Evolutionary conservation across 2,329 filamentous ascomycete species (phyloP), one percentile per base, ranked within the genome.

Genomic region (Fusarium anthophilum): DNA sequence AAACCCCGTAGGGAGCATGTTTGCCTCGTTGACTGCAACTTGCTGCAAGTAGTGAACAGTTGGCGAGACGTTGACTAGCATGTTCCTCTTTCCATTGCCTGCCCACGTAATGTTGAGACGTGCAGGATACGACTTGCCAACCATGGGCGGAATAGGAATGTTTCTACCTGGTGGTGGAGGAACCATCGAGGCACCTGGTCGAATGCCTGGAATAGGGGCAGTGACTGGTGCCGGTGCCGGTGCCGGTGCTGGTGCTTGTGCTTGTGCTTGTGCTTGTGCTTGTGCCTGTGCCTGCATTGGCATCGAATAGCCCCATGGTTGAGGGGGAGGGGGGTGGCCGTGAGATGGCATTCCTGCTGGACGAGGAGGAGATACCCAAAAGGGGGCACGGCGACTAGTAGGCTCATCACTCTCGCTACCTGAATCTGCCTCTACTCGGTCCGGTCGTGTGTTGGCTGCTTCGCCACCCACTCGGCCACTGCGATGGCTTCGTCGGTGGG

Each of bases 11-110:
- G 71, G 68, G 15, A 71, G 71, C 28, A 64, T 54, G 7, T 69
- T 65, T 24, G 79, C 70, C 24, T 81, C 70, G 41, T 65, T 63
- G 18, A 71, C 35, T 26, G 77, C 75, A 30, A 75, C 62, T 35
- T 58, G 58, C 56, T 73, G 67, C 17, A 81, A 59, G 20, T 63
- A 70, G 8, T 85, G 86, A 75, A 89, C 41, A 32, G 73, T 76
- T 43, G 77, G 77, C 18, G 59, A 61, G 54, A 79, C 78, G 44
- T 77, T 68, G 22, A 78, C 80, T 35, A 81, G 72, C 56, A 82
- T 68, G 53, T 79, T 80, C 44, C 76, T 75, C 69, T 78, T 72
- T 45, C 80, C 81, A 26, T 77, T 78, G 41, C 76, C 77, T 10
- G 54, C 43, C 79, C 79, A 81, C 53, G 48, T 65, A 63, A 82